Conservation (phyloP, 2,329 filamentous ascomycete genomes). For the Mariannaea elegans region DNA sequence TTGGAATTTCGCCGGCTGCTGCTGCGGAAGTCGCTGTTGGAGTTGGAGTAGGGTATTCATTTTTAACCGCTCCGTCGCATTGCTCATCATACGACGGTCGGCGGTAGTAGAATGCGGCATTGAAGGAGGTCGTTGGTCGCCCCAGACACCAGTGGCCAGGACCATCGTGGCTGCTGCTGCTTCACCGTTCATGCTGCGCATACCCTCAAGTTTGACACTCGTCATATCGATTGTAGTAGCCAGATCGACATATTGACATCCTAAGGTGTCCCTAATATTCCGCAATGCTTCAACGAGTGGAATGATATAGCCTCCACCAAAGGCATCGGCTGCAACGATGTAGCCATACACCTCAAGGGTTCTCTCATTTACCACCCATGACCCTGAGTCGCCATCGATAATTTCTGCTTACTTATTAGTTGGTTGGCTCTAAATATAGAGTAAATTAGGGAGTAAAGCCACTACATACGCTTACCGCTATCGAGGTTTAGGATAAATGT, state of each 20-base stretch:
- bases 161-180: too few relatives aligned
- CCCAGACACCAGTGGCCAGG: too few relatives aligned
- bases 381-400: slow-evolving; percentile 1
- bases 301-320: neutral
- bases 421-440: neutral
- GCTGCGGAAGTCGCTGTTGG: too few relatives aligned
- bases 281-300: neutral
- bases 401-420: neutral
- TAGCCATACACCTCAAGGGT: slow-evolving; percentile 1
- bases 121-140: too few relatives aligned
- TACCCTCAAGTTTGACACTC: too few relatives aligned
- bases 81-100: too few relatives aligned
- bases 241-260: neutral
- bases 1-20: too few relatives aligned
- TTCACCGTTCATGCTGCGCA: too few relatives aligned
- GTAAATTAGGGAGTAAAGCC: neutral
- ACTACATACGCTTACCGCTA: neutral
- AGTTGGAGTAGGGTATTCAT: too few relatives aligned
- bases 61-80: too few relatives aligned
- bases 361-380: neutral
- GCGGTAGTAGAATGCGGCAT: too few relatives aligned
- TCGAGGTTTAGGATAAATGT: neutral
- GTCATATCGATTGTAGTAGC: neutral
- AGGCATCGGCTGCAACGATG: neutral
- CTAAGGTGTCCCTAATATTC: neutral